Percentiles rank a stretch among this genome's conserved stretches.
These are phyloP conservation scores for Tetracladium setigerum DNA, from an alignment of 495 filamentous ascomycete genomes.

Conservation along the genomic window DNA sequence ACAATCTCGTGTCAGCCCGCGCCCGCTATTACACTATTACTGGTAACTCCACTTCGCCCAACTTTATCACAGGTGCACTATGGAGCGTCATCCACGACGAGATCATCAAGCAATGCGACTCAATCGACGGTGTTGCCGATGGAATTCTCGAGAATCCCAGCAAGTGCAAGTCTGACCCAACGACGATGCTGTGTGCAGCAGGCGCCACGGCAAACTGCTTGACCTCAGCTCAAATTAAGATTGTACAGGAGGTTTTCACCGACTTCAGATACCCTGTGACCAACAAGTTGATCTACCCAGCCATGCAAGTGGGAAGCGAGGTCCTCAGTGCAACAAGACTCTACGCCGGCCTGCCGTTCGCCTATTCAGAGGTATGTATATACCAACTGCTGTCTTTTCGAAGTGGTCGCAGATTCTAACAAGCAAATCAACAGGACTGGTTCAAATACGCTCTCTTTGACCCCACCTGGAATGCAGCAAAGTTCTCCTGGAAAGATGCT, in stretches of 20 bases:
- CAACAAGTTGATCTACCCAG: constrained; percentile 45
- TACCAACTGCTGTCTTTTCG: neutral
- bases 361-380: constrained; percentile 22
- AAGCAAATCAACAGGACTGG: constrained; percentile 20
- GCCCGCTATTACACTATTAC: constrained; percentile 41
- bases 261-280: constrained; percentile 34
- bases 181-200: constrained; percentile 42
- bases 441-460: constrained; percentile 50
- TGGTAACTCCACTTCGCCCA: constrained; percentile 29
- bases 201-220: constrained; percentile 40
- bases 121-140: constrained; percentile 53
- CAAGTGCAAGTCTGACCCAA: constrained; percentile 47
- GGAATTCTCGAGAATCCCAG: constrained; percentile 57
- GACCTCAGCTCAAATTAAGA: constrained; percentile 47
- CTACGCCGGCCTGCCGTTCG: constrained; percentile 21
- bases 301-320: constrained; percentile 31
- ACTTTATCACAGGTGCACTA: constrained; percentile 41
- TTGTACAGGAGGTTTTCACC: constrained; percentile 43
- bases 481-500: constrained; percentile 21
- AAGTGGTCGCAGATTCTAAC: neutral
- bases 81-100: constrained; percentile 48
- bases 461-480: constrained; percentile 35
- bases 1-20: constrained; percentile 43
- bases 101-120: constrained; percentile 59
- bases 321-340: constrained; percentile 16